Conservation (phyloP, 768 basidiomycete genomes). For the Mycena amicta region DNA sequence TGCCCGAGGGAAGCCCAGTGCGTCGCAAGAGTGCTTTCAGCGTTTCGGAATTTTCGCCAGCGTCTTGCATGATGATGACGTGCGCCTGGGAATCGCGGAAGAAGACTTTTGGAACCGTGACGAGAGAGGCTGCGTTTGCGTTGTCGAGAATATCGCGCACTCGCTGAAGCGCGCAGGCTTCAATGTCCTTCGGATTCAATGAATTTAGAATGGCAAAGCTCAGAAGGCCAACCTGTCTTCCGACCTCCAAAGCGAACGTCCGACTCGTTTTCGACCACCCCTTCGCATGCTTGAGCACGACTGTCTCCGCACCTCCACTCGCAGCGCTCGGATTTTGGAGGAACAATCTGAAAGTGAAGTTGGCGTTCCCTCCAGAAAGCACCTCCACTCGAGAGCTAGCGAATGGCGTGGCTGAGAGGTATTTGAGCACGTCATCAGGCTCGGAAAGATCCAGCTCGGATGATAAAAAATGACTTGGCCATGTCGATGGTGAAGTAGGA, state of each 20-base stretch:
- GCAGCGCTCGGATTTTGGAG: slow-evolving; percentile 39
- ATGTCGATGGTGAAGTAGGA: too few species aligned
- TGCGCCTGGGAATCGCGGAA: slow-evolving; percentile 50
- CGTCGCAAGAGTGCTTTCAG: slow-evolving; percentile 38
- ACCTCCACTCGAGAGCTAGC: slow-evolving; percentile 39
- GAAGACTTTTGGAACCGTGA: slow-evolving; percentile 53
- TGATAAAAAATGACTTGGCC: too few species aligned
- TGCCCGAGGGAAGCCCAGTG: slow-evolving; percentile 15
- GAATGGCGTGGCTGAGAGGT: slow-evolving; percentile 53
- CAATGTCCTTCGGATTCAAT: slow-evolving; percentile 25
- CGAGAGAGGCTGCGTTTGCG: slow-evolving; percentile 27
- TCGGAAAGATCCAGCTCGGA: not conserved
- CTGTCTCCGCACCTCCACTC: slow-evolving; percentile 38
- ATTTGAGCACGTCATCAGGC: slow-evolving; percentile 32
- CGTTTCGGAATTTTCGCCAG: slow-evolving; percentile 40
- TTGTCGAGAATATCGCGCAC: slow-evolving; percentile 39
- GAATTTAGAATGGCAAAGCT: too few species aligned
- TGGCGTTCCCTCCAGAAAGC: slow-evolving; percentile 56
- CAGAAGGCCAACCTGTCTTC: not conserved
- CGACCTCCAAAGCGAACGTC: slow-evolving; percentile 25
- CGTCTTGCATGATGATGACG: slow-evolving; percentile 67
- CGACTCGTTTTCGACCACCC: slow-evolving; percentile 38
- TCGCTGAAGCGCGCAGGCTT: slow-evolving; percentile 52
- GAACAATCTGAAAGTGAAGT: slow-evolving; percentile 60
- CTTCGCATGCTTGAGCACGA: slow-evolving; percentile 63